Evolutionary conservation across 192 early-diverging fungal genomes (phyloP), one percentile per base, ranked within the genome.

Genomic region (Obelidium mucronatum): DNA sequence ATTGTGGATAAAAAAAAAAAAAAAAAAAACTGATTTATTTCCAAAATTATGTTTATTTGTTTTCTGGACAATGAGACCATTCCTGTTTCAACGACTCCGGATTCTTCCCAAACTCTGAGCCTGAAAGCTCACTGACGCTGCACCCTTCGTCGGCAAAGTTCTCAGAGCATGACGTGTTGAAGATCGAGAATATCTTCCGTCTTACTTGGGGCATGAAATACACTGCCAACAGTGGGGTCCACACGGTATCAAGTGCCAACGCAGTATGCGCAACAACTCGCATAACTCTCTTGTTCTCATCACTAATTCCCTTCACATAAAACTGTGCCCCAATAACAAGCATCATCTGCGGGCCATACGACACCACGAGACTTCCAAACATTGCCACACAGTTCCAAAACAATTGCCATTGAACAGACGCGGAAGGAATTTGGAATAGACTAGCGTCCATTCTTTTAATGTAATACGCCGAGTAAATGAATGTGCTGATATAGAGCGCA

Each of bases 321-420:
- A 60, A 60, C 58, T 22, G 24, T 15, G n/a, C 58, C n/a, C 1
- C 58, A 1, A 60, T 31, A 60, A 15, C 31, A 22, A 60, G 58
- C 58, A 60, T 1, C 58, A 60, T 1, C 2, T 60, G 24, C 1
- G 58, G 58, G 13, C 24, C 31, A 31, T 60, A 60, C 15, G 31
- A 60, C 15, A 60, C 19, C 0, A 60, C 24, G 24, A 60, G 31
- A 15, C 24, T 26, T 15, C n/a, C 30, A 15, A 13, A 26, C 58
- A 60, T 60, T 13, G 31, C 19, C n/a, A 60, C 30, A 30, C 58
- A 60, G 58, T 60, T 28, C n/a, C 30, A 30, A 60, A 60, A 60
- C 19, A 60, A 15, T 0, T 31, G 58, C 13, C 58, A 31, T 31
- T 26, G 13, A 15, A 30, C 30, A 1, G 24, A 22, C 1, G 30